Base-by-base conservation (phyloP, 352 stramenopile genomes). In the Paralagenidium karlingii region DNA sequence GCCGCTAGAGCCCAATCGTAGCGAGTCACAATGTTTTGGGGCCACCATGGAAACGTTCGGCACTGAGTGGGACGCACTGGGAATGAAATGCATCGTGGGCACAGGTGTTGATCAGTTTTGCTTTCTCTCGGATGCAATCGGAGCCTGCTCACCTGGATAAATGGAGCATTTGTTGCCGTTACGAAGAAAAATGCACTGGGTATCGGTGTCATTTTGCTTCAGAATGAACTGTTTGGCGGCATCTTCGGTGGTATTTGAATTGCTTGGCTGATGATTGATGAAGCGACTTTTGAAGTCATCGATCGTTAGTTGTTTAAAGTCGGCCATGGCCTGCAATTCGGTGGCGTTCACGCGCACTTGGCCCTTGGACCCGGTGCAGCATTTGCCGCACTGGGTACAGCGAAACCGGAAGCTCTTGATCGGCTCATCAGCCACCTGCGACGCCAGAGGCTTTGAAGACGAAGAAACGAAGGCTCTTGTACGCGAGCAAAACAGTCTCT, bases 11-110 rank as follows among this genome's bases (percentile, higher is more conserved):
- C 58, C 75, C 75, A 89, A 38, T 89, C 75, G 59, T 86, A 86
- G 39, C 79, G 58, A 3, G 75, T 84, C 42, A 84, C 61, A 7
- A 88, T 40, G 43, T 85, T 43, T 40, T 86, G 71, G 25, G 71
- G 75, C 75, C 75, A 89, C 68, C 74, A 89, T 28, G 75, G 75
- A 34, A 82, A 89, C 31, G 75, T 89, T 9, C 68, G 64, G 43
- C 75, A 89, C 49, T 89, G 75, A 29, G 69, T 86, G 24, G 75
- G 75, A 8, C 75, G 58, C 5, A 62, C 71, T 82, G 47, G n/a
- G 37, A 13, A 11, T 36, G 30, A 11, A 43, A 15, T n/a, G 31
- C 3, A n/a, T 19, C 21, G 40, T 27, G n/a, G 2, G 12, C 34
- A 48, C 1, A 27, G n/a, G n/a, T n/a, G n/a, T n/a, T n/a, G n/a